These are phyloP conservation scores for Chlamydomonas sp. DNA, from an alignment of 139 green algal genomes.

Conservation along the genomic window DNA sequence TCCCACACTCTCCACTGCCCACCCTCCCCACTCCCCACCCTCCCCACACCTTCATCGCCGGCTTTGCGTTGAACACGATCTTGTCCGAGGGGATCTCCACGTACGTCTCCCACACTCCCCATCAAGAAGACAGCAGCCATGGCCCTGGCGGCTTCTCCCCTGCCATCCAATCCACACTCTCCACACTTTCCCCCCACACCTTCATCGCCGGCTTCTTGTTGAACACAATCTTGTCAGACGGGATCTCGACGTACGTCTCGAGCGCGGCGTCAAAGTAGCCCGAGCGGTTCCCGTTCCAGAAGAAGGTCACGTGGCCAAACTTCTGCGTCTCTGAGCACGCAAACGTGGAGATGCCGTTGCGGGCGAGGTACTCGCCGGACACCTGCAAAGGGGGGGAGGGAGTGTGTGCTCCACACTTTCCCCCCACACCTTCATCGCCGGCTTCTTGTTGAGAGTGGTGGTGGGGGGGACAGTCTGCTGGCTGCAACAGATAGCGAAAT, in stretches of 20 bases:
- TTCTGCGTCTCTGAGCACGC: slow-evolving; percentile 94
- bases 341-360: slow-evolving; percentile 80
- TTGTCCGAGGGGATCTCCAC: slow-evolving; percentile 86
- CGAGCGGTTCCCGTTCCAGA: slow-evolving; percentile 96
- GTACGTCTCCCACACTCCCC: too few species aligned
- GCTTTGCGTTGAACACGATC: slow-evolving; percentile 85
- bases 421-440: slow-evolving; percentile 97
- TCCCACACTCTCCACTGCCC: too few species aligned
- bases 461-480: slow-evolving; percentile 82
- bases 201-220: slow-evolving; percentile 93
- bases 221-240: slow-evolving; percentile 85
- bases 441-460: slow-evolving; percentile 84
- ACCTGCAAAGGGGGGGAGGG: slow-evolving; percentile 17
- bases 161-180: too few species aligned
- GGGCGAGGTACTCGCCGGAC: slow-evolving; percentile 76
- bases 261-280: slow-evolving; percentile 84
- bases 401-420: too few species aligned
- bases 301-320: slow-evolving; percentile 94
- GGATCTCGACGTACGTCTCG: slow-evolving; percentile 90
- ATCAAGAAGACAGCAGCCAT: too few species aligned
- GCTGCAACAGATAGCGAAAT: slow-evolving; percentile 84
- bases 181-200: too few species aligned
- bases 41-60: slow-evolving; percentile 97
- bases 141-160: too few species aligned
- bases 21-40: too few species aligned